Evolutionary conservation across 164 flowering plant species (phyloP), one percentile per base, ranked within the genome.

Genomic region (Litsea cubeba): DNA sequence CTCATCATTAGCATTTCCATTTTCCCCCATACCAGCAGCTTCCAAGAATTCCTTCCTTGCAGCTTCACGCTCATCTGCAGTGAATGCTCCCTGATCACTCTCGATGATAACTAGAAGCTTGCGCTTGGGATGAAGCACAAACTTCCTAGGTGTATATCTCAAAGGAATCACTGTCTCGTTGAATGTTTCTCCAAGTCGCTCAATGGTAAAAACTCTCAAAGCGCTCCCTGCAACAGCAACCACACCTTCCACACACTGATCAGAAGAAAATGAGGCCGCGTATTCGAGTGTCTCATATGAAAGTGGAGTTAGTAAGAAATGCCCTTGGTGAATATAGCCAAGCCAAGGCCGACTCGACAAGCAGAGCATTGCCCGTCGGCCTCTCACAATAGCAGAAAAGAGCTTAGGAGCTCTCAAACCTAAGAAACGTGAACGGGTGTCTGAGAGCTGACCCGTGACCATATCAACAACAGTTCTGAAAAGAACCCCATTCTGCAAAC

Each of bases 171-270:
- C 84, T 49, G 97, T 96, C 83, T 96, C 98, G 80, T 96, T 96
- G 54, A 96, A 96, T 23, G 98, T 90, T 77, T 96, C 99, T 66
- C 99, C 99, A 35, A 96, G 79, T 50, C 97, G 81, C 75, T 96
- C 98, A 75, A 96, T 91, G 0, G 97, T 91, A 72, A 96, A 96
- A 78, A 96, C 88, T 78, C 98, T 87, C 79, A 96, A 80, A 11
- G 97, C 97, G 83, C 89, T 90, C 62, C 97, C 99, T 67, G 99
- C 98, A 73, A 94, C 99, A 84, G 99, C 82, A 65, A 96, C 99
- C 8, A 96, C 98, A 87, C 99, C 99, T 85, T 96, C 98, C 5
- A 92, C 89, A 87, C 99, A 96, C 83, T 96, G 99, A 82, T 96
- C 99, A 65, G 99, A 94, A 70, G 98, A 87, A 81, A 96, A 96